Evolutionary conservation across 176 grass and related monocot species (phyloP).

Genomic region (Lolium multiflorum): DNA sequence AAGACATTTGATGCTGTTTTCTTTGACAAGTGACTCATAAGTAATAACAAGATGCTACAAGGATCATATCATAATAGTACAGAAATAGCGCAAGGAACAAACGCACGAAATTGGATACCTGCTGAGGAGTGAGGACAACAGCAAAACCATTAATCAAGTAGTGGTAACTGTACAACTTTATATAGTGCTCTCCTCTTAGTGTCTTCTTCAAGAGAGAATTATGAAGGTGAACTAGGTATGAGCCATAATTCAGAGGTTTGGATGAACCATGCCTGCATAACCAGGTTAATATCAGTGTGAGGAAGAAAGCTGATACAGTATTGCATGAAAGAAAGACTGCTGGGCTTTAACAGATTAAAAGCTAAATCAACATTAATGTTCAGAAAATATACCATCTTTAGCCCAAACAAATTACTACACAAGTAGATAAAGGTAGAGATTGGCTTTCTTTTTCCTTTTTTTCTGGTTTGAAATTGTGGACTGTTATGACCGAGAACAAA

Average conservation of each 20-base stretch:
- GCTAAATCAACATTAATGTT: background rate
- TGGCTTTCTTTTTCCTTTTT: no score
- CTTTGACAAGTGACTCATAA: conserved; percentile 10
- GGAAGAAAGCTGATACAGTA: conserved; percentile 23
- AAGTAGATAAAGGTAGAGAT: no score
- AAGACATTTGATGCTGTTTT: background rate
- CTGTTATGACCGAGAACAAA: no score
- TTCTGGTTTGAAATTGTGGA: no score
- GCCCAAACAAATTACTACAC: no score
- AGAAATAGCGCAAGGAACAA: conserved; percentile 34
- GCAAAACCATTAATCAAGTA: conserved; percentile 99
- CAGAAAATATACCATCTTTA: no score
- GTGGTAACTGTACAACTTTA: conserved; percentile 93
- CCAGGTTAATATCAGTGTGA: conserved; percentile 37
- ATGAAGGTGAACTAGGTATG: conserved; percentile 75
- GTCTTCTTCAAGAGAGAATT: conserved; percentile 89
- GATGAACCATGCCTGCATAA: conserved; percentile 70
- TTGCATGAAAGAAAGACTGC: background rate
- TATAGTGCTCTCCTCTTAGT: conserved; percentile 75
- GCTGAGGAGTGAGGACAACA: conserved; percentile 80
- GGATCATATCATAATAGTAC: background rate
- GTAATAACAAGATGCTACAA: background rate
- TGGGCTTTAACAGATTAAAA: background rate
- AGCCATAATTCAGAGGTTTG: conserved; percentile 71
- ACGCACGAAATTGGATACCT: conserved; percentile 57